Conservation (phyloP, 345 rosid species). For the Eutrema yunnanense region DNA sequence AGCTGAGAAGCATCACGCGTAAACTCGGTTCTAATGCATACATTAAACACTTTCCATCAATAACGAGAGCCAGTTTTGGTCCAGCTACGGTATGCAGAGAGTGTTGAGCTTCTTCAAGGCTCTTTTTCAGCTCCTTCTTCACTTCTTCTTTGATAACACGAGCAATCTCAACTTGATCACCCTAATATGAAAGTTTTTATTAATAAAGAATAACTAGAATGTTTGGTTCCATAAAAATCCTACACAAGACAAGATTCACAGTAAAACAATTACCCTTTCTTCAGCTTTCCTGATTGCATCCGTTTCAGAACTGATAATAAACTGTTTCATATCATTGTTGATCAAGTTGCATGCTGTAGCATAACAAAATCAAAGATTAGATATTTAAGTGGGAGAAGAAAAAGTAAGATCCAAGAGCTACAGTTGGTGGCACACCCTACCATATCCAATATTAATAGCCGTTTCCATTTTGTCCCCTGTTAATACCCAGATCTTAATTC, state of each 20-base stretch:
- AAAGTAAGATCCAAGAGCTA: slow-evolving; percentile 7
- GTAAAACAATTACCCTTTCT: slow-evolving; percentile 56
- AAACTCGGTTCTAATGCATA: slow-evolving; percentile 87
- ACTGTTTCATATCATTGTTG: slow-evolving; percentile 94
- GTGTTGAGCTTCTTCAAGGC: slow-evolving; percentile 82
- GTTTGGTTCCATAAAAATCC: not conserved
- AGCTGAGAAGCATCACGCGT: slow-evolving; percentile 74
- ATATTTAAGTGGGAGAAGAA: slow-evolving; percentile 5
- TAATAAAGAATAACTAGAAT: not conserved
- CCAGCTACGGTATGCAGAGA: slow-evolving; percentile 47
- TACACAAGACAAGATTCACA: slow-evolving; percentile 1
- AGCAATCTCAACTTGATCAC: slow-evolving; percentile 92
- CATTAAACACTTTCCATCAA: slow-evolving; percentile 98
- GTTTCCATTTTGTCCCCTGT: slow-evolving; percentile 99
- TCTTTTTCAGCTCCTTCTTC: slow-evolving; percentile 59
- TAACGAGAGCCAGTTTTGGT: slow-evolving; percentile 82
- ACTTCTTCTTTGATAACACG: slow-evolving; percentile 85
- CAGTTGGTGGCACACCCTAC: slow-evolving; percentile 33
- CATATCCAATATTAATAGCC: slow-evolving; percentile 97
- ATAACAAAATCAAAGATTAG: slow-evolving; percentile 18
- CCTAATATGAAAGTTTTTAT: slow-evolving; percentile 38
- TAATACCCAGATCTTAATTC: slow-evolving; percentile 97
- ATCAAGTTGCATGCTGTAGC: slow-evolving; percentile 95
- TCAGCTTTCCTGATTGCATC: slow-evolving; percentile 85
- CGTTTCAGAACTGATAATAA: slow-evolving; percentile 89